Evolutionary conservation across 805 yeast species (phyloP).

Genomic region (Candida krabiensis): DNA sequence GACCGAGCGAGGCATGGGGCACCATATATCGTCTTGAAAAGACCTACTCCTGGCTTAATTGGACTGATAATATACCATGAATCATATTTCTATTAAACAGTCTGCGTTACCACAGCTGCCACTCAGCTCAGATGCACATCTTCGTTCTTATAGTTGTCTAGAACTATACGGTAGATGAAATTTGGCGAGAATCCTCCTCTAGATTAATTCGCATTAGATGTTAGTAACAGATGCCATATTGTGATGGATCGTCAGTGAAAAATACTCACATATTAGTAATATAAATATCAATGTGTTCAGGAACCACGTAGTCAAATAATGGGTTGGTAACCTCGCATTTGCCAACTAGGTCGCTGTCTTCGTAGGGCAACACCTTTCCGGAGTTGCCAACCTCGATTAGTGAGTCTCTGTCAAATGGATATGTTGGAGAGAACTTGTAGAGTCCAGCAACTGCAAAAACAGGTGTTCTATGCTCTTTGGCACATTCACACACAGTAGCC

Average conservation of each 20-base stretch:
- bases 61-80: no score
- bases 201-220: conserved; percentile 7
- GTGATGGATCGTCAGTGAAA: neutral
- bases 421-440: conserved; percentile 87
- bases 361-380: conserved; percentile 80
- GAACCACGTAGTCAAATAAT: conserved; percentile 84
- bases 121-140: conserved; percentile 62
- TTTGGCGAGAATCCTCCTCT: conserved; percentile 94
- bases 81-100: neutral
- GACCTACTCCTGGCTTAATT: no score
- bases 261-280: conserved; percentile 72
- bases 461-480: conserved; percentile 93
- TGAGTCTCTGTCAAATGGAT: conserved; percentile 84
- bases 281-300: conserved; percentile 91
- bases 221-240: conserved; percentile 1
- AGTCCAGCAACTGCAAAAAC: conserved; percentile 94
- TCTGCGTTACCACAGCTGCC: neutral
- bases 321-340: conserved; percentile 85
- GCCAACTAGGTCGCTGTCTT: conserved; percentile 66
- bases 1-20: conserved; percentile 72
- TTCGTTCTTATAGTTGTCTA: conserved; percentile 87
- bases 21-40: no score
- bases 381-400: conserved; percentile 91
- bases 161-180: conserved; percentile 90
- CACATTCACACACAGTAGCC: conserved; percentile 91